Base-by-base conservation (phyloP, 257 asterid genomes). In the Solanum chiquidenum region DNA sequence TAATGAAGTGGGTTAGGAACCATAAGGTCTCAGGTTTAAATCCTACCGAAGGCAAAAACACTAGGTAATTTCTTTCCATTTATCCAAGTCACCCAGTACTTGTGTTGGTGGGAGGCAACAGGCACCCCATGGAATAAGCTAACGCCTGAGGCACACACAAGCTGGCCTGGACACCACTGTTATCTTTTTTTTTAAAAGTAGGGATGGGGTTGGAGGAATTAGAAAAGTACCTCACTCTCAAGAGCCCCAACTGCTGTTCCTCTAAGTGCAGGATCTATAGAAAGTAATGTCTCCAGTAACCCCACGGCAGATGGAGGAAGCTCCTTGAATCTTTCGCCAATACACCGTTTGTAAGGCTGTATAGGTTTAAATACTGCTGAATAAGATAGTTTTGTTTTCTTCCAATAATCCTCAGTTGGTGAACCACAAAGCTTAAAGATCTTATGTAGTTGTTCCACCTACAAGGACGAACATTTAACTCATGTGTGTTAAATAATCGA, bases 371-470 rank as follows among this genome's bases (percentile, higher is more conserved):
- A 92, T 62, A 92, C 86, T 73, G 92, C 85, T 42, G 92, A 90
- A 68, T 90, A 87, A 5, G 96, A 93, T 84, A 92, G 89, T 90
- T 88, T 89, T 34, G 93, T 87, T 74, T 92, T 92, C 83, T 83
- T 90, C 95, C 95, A 94, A 83, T 92, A 94, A 14, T 94, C 94
- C 20, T 90, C 95, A n/a, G 93, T 86, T 13, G 96, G 95, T 44
- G 95, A 91, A 79, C 97, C 97, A 86, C 97, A 94, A 84, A 94
- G 92, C 91, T 93, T 93, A 90, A 90, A 94, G 82, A 93, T 92
- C 60, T 92, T 91, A 84, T 93, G 96, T 86, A 94, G 87, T 89
- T 94, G 97, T 69, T 93, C 97, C 86, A 93, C 94, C 97, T 93
- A 77, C 74, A 69, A 73, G 83, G 58, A 83, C 9, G 82, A 85